Base-by-base conservation (phyloP, 208 protist genomes). In the Leishmania lainsoni region DNA sequence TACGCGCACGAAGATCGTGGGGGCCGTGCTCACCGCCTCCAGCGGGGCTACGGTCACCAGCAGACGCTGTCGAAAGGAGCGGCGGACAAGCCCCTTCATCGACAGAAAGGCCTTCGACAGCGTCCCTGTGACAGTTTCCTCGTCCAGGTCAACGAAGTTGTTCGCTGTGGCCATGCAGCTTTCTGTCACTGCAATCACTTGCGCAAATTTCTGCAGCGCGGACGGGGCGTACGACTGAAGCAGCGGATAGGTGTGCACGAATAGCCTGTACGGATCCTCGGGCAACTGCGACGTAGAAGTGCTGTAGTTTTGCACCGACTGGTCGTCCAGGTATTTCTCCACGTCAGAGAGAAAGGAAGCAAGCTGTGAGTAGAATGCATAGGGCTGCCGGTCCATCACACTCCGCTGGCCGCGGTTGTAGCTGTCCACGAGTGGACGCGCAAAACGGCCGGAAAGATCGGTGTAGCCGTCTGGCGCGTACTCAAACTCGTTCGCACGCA, bases 131-230 rank as follows among this genome's bases (percentile, higher is more conserved):
- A 96, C 90, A 56, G 88, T 83, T 48, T 96, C 89, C 45, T 91
- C 89, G 73, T 96, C 95, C 14, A 98, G 83, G 82, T 97, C 92
- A 59, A 98, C 89, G 76, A 96, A 98, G 75, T 89, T 94, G 77
- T 87, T 91, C 20, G 95, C 92, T 3, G 93, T 96, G 22, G 92
- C 91, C 92, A 97, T 97, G 83, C 92, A 96, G 79, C 93, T 97
- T 84, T 98, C 95, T n/a, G 91, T 87, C 59, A 93, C 90, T 9
- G 81, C 79, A 69, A 97, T 93, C 54, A 98, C 91, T 63, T 91
- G 89, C n/a, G 80, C 81, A 78, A 93, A 89, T 69, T 66, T 54
- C 56, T 81, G 77, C 70, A 92, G 76, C 76, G 90, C 85, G 2
- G 83, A 80, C 26, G 81, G 78, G 8, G 79, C 82, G 61, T 92